Evolutionary conservation across 345 rosid genomes (phyloP), one percentile per base, ranked within the genome.

Genomic region (Eucalyptus curtisii): DNA sequence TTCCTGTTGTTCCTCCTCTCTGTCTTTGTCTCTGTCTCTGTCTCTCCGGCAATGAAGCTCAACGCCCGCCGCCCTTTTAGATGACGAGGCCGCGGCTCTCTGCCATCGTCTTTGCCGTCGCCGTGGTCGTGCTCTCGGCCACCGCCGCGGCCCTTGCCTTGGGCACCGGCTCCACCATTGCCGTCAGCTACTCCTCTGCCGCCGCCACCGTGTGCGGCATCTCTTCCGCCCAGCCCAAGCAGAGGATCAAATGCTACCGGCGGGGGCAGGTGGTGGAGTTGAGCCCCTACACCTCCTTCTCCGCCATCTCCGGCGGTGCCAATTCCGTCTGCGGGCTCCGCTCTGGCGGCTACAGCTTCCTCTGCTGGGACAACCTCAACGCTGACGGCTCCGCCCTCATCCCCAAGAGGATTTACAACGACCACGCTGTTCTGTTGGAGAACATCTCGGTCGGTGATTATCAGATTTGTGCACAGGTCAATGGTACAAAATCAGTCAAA

Each of bases 141-240:
- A 25, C 31, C 22, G 10, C 49, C 85, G 10, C 42, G 16, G 37
- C 88, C 87, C 71, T 89, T 86, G 90, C 91, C 89, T 71, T 92
- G 61, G 94, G 89, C 81, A 91, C 93, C 30, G 94, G 89, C 57
- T 90, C 93, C 59, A 91, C 94, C 50, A 53, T 90, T 87, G 92
- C 94, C 85, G 86, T 91, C 86, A 76, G 85, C 84, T 90, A 92
- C 88, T 86, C 71, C 86, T 44, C 92, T 40, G 33, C 92, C 49
- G 86, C 91, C 49, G 89, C 92, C 87, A 86, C 92, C 71, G 92
- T 92, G 49, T 93, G 94, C 47, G 94, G 93, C 86, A 45, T 93
- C 89, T 88, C 87, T 27, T 88, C 92, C 80, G 76, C 68, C 55
- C 48, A 53, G 68, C 45, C 92, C 53, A 49, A 42, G 49, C 93